Evolutionary conservation across 495 filamentous ascomycete species (phyloP), one percentile per base, ranked within the genome.

Genomic region (Aspergillus taichungensis): DNA sequence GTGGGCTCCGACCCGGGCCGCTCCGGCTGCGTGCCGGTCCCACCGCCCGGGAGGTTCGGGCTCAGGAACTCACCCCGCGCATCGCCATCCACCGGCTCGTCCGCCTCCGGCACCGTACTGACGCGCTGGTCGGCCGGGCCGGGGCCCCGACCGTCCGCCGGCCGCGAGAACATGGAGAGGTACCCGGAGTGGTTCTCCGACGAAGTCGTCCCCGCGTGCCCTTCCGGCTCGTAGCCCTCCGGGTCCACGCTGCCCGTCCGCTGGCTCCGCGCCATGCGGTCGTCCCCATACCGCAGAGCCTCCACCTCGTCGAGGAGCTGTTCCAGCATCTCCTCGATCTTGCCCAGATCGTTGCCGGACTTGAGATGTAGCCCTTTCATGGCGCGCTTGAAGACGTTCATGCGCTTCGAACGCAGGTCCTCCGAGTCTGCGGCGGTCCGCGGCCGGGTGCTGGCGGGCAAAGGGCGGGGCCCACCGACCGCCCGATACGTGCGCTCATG

Each of bases 241-340:
- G 55, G 59, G 34, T 74, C 67, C 27, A 67, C 47, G 54, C 73
- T 76, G 33, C 63, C 55, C 14, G 61, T 29, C 62, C 50, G 50
- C 55, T 49, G 35, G 50, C 47, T 18, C 34, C 58, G 37, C 59
- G 57, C 9, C 29, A 53, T 43, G 28, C 58, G 47, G 38, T 67
- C 70, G 43, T 79, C 74, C 13, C 56, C 76, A 30, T 78, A 75
- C 52, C 94, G 94, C 39, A 99, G 70, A 30, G 80, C 83, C 55
- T 95, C 88, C 14, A 99, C 88, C 57, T 99, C 90, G 41, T 76
- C 85, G 29, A 97, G 79, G 30, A 99, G 72, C 58, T 92, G 88
- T 47, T 87, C 84, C 34, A 99, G 74, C 89, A 99, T 94, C 27
- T 85, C 87, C 67, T 99, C 94, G 53, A 99, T 94, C 62, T 85